Evolutionary conservation across 164 flowering plant genomes (phyloP).

Genomic region (Warburgia ugandensis): DNA sequence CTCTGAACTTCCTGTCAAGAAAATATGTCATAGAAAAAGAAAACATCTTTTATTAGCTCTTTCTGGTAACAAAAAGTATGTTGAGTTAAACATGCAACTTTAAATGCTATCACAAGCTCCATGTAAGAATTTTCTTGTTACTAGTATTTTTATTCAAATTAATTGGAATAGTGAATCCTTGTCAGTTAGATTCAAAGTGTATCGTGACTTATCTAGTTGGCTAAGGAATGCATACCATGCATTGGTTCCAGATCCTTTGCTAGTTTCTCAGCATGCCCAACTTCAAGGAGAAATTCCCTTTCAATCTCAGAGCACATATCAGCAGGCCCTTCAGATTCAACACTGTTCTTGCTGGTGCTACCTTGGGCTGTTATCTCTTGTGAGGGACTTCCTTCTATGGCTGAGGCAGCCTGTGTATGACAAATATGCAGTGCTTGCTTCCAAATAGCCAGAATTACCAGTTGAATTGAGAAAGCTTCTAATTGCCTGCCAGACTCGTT

Average conservation of each 20-base stretch:
- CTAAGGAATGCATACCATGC: conserved; percentile 36
- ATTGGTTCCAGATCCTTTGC: conserved; percentile 55
- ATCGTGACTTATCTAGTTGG: too few relatives aligned
- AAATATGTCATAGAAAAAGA: background rate
- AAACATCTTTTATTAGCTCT: too few relatives aligned
- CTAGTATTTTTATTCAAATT: too few relatives aligned
- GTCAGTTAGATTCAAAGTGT: too few relatives aligned
- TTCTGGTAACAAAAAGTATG: too few relatives aligned
- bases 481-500: conserved; percentile 47
- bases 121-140: too few relatives aligned
- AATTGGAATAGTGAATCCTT: too few relatives aligned
- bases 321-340: conserved; percentile 30
- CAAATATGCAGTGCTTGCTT: conserved; percentile 93
- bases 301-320: conserved; percentile 61
- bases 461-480: conserved; percentile 94
- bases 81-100: too few relatives aligned
- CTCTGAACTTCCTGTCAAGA: conserved; percentile 49
- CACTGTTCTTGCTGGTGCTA: conserved; percentile 27
- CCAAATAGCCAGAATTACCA: conserved; percentile 91
- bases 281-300: conserved; percentile 72
- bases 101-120: too few relatives aligned
- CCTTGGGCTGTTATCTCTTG: conserved; percentile 40
- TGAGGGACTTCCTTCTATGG: conserved; percentile 69
- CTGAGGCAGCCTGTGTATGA: conserved; percentile 85
- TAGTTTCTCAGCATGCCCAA: conserved; percentile 85